Evolutionary conservation across 352 stramenopile species (phyloP).

Genomic region (Globisporangium lucens): DNA sequence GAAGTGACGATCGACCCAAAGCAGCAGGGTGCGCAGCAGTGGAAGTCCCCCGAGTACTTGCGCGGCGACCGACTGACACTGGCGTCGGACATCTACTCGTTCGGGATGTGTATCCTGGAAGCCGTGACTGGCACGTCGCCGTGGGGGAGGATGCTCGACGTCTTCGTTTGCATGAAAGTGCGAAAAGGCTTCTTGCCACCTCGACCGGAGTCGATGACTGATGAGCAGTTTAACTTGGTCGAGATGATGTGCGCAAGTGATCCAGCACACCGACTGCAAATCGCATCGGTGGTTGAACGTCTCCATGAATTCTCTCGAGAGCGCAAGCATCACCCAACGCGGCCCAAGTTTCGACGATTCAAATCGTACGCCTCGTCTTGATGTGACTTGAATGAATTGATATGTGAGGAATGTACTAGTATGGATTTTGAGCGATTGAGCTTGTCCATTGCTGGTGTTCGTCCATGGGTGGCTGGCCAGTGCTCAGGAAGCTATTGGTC

Average conservation of each 20-base stretch:
- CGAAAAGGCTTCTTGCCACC: constrained; percentile 3
- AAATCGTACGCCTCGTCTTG: neutral
- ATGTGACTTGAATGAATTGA: too few species aligned
- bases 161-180: constrained; percentile 6
- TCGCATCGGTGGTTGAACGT: constrained; percentile 8
- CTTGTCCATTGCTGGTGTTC: too few species aligned
- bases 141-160: constrained; percentile 5
- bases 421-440: too few species aligned
- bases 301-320: constrained; percentile 1
- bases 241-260: constrained; percentile 5
- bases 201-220: neutral
- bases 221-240: constrained; percentile 2
- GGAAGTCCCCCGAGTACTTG: constrained; percentile 5
- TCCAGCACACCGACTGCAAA: constrained; percentile 5
- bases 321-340: neutral
- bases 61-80: constrained; percentile 5
- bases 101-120: constrained; percentile 21
- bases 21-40: constrained; percentile 6
- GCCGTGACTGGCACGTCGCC: constrained; percentile 6
- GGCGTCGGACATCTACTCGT: constrained; percentile 15
- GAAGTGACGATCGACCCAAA: constrained; percentile 4
- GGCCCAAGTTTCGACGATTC: neutral
- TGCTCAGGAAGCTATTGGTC: too few species aligned
- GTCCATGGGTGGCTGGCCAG: too few species aligned
- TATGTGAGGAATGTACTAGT: too few species aligned